These are phyloP conservation scores for Boletus holoroseus DNA, from an alignment of 1,284 basidiomycete genomes.

Conservation along the genomic window DNA sequence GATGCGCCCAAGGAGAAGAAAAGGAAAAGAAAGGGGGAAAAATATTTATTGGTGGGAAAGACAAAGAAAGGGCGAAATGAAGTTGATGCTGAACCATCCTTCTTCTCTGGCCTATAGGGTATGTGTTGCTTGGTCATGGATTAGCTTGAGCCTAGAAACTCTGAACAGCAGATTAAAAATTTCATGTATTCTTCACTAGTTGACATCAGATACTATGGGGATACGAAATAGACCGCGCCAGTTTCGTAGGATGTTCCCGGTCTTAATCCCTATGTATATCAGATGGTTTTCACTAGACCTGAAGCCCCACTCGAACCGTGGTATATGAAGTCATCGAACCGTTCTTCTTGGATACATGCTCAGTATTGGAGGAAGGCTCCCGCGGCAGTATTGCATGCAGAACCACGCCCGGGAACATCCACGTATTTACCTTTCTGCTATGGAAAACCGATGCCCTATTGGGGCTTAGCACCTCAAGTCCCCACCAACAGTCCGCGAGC, in stretches of 20 bases:
- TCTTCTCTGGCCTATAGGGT: slow-evolving; percentile 62
- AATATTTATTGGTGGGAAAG: slow-evolving; percentile 43
- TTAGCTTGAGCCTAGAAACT: background rate
- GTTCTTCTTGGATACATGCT: background rate
- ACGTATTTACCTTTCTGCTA: background rate
- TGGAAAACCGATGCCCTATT: background rate
- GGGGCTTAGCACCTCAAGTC: background rate
- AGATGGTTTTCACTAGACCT: background rate
- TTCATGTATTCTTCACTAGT: background rate
- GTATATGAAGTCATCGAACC: background rate
- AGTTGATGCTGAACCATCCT: slow-evolving; percentile 52
- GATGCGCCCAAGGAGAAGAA: slow-evolving; percentile 44
- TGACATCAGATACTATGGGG: no score
- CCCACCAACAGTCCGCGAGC: background rate
- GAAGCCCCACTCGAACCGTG: background rate
- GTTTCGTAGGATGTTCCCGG: background rate
- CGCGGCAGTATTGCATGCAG: background rate
- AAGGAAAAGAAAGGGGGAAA: slow-evolving; percentile 52
- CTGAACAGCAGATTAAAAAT: background rate
- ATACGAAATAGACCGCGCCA: no score
- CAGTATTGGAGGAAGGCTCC: background rate
- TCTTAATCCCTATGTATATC: background rate
- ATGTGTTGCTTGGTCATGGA: background rate
- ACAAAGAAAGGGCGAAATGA: slow-evolving; percentile 56
- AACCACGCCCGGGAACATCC: background rate